Conservation (phyloP, 2,329 filamentous ascomycete genomes). For the Aspergillus ochraceoroseus region DNA sequence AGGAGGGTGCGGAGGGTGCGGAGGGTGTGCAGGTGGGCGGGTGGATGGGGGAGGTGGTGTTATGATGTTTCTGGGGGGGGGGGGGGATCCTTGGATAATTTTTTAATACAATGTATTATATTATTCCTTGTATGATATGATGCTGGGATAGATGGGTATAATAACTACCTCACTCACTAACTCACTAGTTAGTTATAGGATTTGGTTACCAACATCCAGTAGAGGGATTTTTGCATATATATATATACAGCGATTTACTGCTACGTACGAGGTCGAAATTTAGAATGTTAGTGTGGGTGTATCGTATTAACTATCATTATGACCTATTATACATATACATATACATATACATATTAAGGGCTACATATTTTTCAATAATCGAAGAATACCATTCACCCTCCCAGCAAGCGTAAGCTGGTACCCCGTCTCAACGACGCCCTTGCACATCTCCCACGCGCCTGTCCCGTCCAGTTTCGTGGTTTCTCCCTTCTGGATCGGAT, state of each 20-base stretch:
- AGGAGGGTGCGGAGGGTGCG: no score
- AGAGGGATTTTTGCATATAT: no score
- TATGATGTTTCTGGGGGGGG: constrained; percentile 15
- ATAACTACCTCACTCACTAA: not conserved
- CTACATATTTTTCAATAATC: constrained; percentile 40
- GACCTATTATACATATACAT: no score
- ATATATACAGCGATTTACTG: no score
- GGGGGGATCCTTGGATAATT: not conserved
- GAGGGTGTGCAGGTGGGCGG: no score
- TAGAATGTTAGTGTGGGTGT: not conserved
- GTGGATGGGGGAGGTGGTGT: constrained; percentile 27
- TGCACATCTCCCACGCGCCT: constrained; percentile 56
- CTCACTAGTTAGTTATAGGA: no score
- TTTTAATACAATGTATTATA: not conserved
- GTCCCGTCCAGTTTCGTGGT: constrained; percentile 50
- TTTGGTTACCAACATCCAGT: no score
- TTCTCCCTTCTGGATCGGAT: constrained; percentile 66
- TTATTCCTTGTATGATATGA: no score
- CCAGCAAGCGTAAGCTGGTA: constrained; percentile 44
- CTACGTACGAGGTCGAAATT: no score
- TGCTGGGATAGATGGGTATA: no score
- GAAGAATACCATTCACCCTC: constrained; percentile 35
- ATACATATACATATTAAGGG: not conserved
- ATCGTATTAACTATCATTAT: no score
- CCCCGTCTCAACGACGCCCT: constrained; percentile 45